Evolutionary conservation across 108 stramenopile genomes (phyloP).

Genomic region (Bacterosira constricta): DNA sequence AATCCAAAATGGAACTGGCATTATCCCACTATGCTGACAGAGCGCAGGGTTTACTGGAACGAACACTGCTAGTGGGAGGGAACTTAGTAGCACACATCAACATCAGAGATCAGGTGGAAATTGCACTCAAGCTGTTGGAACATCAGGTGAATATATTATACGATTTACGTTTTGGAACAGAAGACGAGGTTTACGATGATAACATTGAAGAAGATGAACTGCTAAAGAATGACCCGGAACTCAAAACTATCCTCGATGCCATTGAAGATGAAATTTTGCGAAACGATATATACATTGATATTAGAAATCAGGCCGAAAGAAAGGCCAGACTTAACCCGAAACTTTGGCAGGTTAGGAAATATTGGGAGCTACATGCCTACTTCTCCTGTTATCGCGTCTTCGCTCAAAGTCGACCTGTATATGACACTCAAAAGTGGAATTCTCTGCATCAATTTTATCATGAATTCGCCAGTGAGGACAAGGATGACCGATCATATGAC

Average conservation of each 20-base stretch:
- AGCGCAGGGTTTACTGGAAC: neutral
- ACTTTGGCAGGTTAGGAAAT: conserved; percentile 16
- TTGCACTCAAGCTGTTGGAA: neutral
- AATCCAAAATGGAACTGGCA: conserved; percentile 11
- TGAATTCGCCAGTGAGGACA: conserved; percentile 24
- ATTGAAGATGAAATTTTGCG: neutral
- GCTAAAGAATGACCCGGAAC: conserved; percentile 1
- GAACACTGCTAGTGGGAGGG: neutral
- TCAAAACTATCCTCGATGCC: conserved; percentile 9
- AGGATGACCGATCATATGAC: neutral
- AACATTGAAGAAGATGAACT: neutral
- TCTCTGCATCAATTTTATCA: conserved; percentile 26
- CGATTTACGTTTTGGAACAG: neutral
- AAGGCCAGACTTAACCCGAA: conserved; percentile 3
- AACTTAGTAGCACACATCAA: neutral
- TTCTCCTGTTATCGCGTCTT: conserved; percentile 34
- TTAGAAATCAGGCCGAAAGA: neutral
- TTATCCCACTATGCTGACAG: neutral
- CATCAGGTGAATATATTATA: neutral
- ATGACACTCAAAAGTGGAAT: conserved; percentile 13
- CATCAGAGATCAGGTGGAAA: neutral
- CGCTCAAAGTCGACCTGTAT: conserved; percentile 5
- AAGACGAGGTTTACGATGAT: conserved; percentile 6
- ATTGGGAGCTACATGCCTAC: conserved; percentile 43
- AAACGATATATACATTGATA: neutral